These are phyloP conservation scores for Nakazawaea ambrosiae DNA, from an alignment of 805 yeast genomes.

Conservation along the genomic window DNA sequence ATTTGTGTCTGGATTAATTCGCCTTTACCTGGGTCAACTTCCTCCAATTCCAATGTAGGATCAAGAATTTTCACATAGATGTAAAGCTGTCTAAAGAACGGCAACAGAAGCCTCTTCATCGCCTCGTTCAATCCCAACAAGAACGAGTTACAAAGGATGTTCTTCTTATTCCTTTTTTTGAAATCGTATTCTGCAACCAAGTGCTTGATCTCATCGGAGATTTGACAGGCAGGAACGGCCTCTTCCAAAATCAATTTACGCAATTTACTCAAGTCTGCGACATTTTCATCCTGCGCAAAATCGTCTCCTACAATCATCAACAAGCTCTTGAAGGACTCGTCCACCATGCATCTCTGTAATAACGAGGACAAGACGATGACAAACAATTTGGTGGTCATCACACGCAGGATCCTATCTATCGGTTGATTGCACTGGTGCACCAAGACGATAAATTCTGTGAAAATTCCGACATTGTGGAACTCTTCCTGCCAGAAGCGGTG, in stretches of 20 bases:
- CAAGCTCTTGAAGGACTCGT: constrained; percentile 3
- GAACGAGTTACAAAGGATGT: constrained; percentile 3
- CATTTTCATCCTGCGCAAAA: neutral
- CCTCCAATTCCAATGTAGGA: constrained; percentile 12
- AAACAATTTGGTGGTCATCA: constrained; percentile 25
- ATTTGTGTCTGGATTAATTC: constrained; percentile 14
- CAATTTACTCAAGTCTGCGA: constrained; percentile 2
- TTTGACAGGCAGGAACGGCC: constrained; percentile 16
- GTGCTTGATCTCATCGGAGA: constrained; percentile 23
- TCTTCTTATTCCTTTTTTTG: neutral
- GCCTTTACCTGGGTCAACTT: constrained; percentile 14
- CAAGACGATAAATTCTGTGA: constrained; percentile 31
- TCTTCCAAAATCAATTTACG: constrained; percentile 8
- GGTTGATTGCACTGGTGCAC: constrained; percentile 41
- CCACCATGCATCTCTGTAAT: constrained; percentile 6
- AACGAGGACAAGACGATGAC: constrained; percentile 21
- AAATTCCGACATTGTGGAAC: constrained; percentile 23
- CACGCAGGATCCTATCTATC: constrained; percentile 27
- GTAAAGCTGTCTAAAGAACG: constrained; percentile 13
- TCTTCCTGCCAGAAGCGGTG: constrained; percentile 6
- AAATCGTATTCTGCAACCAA: constrained; percentile 24
- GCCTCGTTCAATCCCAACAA: constrained; percentile 5
- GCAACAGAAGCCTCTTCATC: constrained; percentile 3
- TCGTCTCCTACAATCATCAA: constrained; percentile 6
- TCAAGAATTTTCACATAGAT: constrained; percentile 25